These are phyloP conservation scores for Lactarius sanguifluus DNA, from an alignment of 768 basidiomycete species.

Conservation along the genomic window DNA sequence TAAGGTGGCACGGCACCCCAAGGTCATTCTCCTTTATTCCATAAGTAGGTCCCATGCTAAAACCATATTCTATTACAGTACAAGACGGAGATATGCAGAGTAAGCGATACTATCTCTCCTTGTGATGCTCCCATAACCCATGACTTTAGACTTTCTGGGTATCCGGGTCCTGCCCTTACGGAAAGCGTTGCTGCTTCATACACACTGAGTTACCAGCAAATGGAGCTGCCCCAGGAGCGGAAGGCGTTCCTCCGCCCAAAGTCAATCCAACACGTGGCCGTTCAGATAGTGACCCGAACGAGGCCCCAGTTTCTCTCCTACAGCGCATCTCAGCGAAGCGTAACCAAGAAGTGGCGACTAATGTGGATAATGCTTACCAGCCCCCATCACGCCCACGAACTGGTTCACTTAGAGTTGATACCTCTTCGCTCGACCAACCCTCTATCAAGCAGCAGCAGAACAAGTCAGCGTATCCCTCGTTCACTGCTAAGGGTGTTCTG, in stretches of 20 bases:
- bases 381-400: constrained; percentile 59
- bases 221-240: constrained; percentile 56
- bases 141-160: constrained; percentile 82
- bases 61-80: constrained; percentile 49
- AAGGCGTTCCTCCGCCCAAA: constrained; percentile 53
- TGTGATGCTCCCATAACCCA: constrained; percentile 21
- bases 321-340: constrained; percentile 74
- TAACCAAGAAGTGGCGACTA: constrained; percentile 45
- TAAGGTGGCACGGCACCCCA: constrained; percentile 82
- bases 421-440: constrained; percentile 54
- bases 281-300: constrained; percentile 74
- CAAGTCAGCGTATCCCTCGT: constrained; percentile 79
- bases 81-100: constrained; percentile 92
- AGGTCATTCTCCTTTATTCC: constrained; percentile 48
- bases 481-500: constrained; percentile 51
- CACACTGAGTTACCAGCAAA: constrained; percentile 79
- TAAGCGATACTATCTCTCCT: constrained; percentile 39
- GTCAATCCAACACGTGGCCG: constrained; percentile 55
- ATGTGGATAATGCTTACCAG: constrained; percentile 47
- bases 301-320: constrained; percentile 70
- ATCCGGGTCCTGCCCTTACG: constrained; percentile 89
- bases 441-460: constrained; percentile 66
- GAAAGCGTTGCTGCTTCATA: constrained; percentile 92
- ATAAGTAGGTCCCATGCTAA: constrained; percentile 2
- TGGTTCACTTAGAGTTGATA: constrained; percentile 73